A percentile compares a stretch with the other conserved stretches of the same genome.
phyloP scores from a whole-genome alignment of 129 eudicot genomes.

The Helianthus tuberosus region DNA sequence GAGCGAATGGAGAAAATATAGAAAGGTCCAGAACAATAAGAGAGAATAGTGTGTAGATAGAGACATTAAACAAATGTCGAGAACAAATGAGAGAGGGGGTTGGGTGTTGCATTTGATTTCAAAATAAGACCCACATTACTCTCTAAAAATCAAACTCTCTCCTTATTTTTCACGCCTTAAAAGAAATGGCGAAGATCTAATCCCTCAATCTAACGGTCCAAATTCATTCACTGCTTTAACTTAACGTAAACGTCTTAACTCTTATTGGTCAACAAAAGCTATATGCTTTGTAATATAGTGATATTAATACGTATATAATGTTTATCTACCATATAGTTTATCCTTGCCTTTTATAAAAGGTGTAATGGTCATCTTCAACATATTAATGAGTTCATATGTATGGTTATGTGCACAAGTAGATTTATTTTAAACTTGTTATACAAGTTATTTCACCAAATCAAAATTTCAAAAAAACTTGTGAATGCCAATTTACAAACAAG shows the following conservation, averaged over 20 bases:
- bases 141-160: neutral
- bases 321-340: too few species aligned
- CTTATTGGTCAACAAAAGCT: neutral
- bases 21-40: neutral
- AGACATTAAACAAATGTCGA: neutral
- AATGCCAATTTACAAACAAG: neutral
- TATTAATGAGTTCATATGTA: neutral
- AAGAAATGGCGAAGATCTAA: neutral
- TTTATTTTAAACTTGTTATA: neutral
- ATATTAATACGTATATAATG: too few species aligned
- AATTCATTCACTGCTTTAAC: neutral
- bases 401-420: neutral
- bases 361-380: too few species aligned
- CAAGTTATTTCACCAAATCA: neutral
- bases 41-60: neutral
- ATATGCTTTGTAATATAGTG: too few species aligned
- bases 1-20: too few species aligned
- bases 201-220: neutral
- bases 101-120: constrained; percentile 6
- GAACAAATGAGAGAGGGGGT: neutral
- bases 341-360: too few species aligned
- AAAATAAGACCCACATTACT: neutral
- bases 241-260: neutral
- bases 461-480: neutral
- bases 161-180: neutral